Percentiles rank a stretch among this genome's conserved stretches.
Evolutionary conservation across 164 flowering plant genomes (phyloP).

Genomic region (Protea cynaroides): DNA sequence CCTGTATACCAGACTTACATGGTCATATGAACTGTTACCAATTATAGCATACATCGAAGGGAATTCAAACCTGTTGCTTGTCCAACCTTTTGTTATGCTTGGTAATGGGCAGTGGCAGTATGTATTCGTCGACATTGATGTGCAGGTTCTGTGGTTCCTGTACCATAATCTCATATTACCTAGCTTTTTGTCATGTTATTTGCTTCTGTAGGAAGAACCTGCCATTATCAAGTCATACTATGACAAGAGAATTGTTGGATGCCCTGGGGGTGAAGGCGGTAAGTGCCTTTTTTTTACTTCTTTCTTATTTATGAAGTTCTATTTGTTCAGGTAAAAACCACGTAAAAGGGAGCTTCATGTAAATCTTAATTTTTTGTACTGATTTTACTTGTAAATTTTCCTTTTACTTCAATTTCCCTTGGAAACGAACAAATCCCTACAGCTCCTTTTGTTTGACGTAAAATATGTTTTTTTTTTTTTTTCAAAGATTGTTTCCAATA

Average conservation of each 20-base stretch:
- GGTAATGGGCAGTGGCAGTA: background rate
- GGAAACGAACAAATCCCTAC: no score
- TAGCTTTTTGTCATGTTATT: background rate
- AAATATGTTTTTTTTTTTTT: background rate
- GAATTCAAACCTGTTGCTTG: no score
- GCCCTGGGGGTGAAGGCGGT: conserved; percentile 80
- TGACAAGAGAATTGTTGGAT: conserved; percentile 68
- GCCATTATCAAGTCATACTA: conserved; percentile 53
- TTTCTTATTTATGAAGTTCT: background rate
- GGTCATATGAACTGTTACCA: no score
- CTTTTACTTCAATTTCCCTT: no score
- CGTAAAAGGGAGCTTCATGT: no score
- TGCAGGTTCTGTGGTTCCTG: background rate
- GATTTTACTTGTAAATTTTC: no score
- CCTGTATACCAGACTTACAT: no score
- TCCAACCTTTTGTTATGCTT: background rate
- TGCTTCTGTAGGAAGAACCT: conserved; percentile 49
- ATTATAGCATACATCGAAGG: no score
- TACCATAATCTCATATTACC: background rate
- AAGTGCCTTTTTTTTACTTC: conserved; percentile 8
- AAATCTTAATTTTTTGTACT: no score
- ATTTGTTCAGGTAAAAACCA: no score
- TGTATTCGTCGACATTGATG: background rate
- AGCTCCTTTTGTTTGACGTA: no score
- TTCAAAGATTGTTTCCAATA: no score